Evolutionary conservation across 805 yeast species (phyloP).

Genomic region (Kazachstania taianensis): DNA sequence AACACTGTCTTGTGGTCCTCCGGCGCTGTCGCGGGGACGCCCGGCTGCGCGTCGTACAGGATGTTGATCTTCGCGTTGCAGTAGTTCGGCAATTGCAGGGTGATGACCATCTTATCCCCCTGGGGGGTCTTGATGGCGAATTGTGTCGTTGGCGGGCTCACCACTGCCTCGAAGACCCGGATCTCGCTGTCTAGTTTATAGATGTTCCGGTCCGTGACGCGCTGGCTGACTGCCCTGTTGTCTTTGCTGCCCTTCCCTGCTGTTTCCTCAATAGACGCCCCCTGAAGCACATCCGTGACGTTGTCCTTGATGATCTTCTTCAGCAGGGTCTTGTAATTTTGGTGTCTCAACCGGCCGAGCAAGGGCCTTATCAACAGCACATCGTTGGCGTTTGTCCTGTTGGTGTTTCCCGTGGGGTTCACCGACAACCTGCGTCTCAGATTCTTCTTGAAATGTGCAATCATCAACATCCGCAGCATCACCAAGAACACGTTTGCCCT

Average conservation of each 20-base stretch:
- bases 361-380: slow-evolving; percentile 24
- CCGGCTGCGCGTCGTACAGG: slow-evolving; percentile 13
- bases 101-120: slow-evolving; percentile 10
- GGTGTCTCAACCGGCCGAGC: slow-evolving; percentile 26
- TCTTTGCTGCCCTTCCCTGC: neutral
- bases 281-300: slow-evolving; percentile 17
- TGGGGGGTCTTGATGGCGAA: slow-evolving; percentile 11
- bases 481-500: slow-evolving; percentile 30
- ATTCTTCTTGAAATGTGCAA: slow-evolving; percentile 33
- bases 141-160: slow-evolving; percentile 16
- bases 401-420: slow-evolving; percentile 1
- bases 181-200: slow-evolving; percentile 19
- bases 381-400: slow-evolving; percentile 10
- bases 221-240: neutral
- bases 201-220: slow-evolving; percentile 14
- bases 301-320: slow-evolving; percentile 21
- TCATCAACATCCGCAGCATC: slow-evolving; percentile 29
- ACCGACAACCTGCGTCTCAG: slow-evolving; percentile 19
- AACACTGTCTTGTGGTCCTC: slow-evolving; percentile 8
- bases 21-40: neutral
- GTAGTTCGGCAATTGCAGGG: slow-evolving; percentile 24
- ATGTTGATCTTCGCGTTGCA: slow-evolving; percentile 24
- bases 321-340: slow-evolving; percentile 21
- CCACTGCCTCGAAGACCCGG: slow-evolving; percentile 14
- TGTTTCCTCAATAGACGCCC: slow-evolving; percentile 5